These are phyloP conservation scores for Candida pini DNA, from an alignment of 805 yeast species.

Conservation along the genomic window DNA sequence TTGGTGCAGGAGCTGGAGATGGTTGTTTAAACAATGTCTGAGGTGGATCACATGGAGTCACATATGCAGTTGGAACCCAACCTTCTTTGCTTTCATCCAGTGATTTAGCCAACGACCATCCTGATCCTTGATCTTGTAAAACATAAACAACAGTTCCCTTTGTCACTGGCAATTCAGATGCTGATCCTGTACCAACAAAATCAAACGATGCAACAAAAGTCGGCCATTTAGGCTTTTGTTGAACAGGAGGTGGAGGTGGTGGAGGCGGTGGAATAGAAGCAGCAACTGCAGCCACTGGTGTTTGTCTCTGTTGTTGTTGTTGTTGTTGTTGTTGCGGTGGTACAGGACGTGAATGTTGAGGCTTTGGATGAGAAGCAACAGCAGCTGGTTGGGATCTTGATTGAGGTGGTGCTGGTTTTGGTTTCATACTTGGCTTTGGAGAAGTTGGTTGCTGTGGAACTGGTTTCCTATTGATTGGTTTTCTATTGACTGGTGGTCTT, in stretches of 20 bases:
- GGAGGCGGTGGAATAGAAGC: conserved; percentile 8
- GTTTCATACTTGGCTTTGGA: conserved; percentile 16
- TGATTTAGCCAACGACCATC: conserved; percentile 90
- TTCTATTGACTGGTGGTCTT: conserved; percentile 23
- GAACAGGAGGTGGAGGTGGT: conserved; percentile 69
- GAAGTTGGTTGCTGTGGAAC: conserved; percentile 20
- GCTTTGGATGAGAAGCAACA: conserved; percentile 6
- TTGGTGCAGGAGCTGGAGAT: conserved; percentile 33
- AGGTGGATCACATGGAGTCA: conserved; percentile 54
- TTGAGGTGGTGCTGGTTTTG: conserved; percentile 22
- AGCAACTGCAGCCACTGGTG: not conserved
- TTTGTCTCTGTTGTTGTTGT: conserved; percentile 5
- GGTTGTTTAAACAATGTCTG: conserved; percentile 24
- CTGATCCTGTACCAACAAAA: conserved; percentile 78
- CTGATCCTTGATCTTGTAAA: conserved; percentile 68
- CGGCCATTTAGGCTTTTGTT: conserved; percentile 60
- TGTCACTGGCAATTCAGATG: conserved; percentile 71
- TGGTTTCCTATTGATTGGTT: conserved; percentile 25
- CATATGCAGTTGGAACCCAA: conserved; percentile 96
- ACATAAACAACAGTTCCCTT: conserved; percentile 75
- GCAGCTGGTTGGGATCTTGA: conserved; percentile 12
- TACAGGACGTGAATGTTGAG: conserved; percentile 4
- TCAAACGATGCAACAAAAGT: conserved; percentile 83
- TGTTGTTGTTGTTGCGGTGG: conserved; percentile 3
- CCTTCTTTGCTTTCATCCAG: conserved; percentile 78